Base-by-base conservation (phyloP, 176 grass and related monocot genomes). In the Aechmea fasciata region DNA sequence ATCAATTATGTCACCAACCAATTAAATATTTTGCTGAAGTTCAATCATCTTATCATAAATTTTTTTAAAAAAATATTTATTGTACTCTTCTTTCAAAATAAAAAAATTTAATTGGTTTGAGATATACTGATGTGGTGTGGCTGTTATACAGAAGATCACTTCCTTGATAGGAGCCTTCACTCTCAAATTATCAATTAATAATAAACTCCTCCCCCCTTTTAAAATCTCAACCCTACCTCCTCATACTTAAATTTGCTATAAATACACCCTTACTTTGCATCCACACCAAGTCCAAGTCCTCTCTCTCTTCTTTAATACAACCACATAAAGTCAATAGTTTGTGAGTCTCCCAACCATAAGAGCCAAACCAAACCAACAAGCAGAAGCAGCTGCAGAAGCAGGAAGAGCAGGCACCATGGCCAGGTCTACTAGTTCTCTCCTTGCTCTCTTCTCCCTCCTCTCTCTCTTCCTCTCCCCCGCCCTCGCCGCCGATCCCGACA, bases 401-500 rank as follows among this genome's bases (percentile, higher is more conserved):
- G 55, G 14, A 57, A 15, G 52, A 55, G 52, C 9, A 66, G n/a
- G 3, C 24, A 48, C 26, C 64, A 66, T 41, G 33, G 25, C 65
- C 8, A 67, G n/a, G 29, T 48, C 13, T 11, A 17, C 28, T 61
- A 18, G 17, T 19, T 10, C 20, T 13, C 33, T 67, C 65, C 6
- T 48, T 13, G 13, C 9, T 33, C 28, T 18, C 28, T 17, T 33
- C 26, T 12, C 29, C 2, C 64, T 66, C 64, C 14, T 66, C 65
- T 67, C 48, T 48, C 65, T 67, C 33, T 10, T 67, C 10, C 28
- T n/a, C 7, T 5, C 17, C 20, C 25, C 65, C 65, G 48, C 65
- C 33, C 33, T 67, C 29, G 65, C 65, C 33, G 14, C 13, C 1
- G 65, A 67, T 67, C 65, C 65, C 65, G 33, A 67, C 33, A 19